Evolutionary conservation across 176 grass and related monocot genomes (phyloP).

Genomic region (Puya raimondii): DNA sequence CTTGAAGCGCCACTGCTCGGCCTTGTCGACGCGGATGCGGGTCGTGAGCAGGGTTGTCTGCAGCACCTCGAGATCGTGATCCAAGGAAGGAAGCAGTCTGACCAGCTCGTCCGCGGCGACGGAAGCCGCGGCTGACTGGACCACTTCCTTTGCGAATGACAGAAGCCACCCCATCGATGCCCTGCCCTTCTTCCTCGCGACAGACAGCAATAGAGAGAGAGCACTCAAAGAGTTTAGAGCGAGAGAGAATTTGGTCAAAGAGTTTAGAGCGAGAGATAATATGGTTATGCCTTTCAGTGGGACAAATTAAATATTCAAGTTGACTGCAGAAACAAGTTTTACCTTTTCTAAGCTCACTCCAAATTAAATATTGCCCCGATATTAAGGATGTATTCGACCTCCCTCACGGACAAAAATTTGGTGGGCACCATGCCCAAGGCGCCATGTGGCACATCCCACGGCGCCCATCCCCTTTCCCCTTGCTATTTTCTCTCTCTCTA

Average conservation of each 20-base stretch:
- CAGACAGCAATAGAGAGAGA: too few relatives aligned
- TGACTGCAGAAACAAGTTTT: constrained; percentile 15
- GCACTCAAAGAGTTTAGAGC: too few relatives aligned
- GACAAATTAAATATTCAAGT: background rate
- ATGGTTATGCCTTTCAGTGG: too few relatives aligned
- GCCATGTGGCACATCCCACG: too few relatives aligned
- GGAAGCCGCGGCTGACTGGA: background rate
- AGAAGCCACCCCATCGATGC: too few relatives aligned
- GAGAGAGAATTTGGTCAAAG: too few relatives aligned
- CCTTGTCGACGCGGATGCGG: background rate
- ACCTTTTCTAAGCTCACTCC: background rate
- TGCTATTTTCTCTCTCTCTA: too few relatives aligned
- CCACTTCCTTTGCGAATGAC: background rate
- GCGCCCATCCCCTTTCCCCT: too few relatives aligned
- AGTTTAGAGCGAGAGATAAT: too few relatives aligned
- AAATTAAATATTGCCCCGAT: background rate
- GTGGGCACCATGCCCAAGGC: too few relatives aligned
- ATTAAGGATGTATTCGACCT: background rate
- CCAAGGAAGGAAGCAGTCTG: background rate
- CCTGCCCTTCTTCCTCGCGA: too few relatives aligned
- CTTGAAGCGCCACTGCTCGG: constrained; percentile 7
- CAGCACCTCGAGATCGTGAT: constrained; percentile 2
- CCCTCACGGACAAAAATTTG: too few relatives aligned
- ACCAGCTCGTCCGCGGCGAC: background rate
- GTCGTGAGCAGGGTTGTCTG: background rate